Conservation (phyloP, 2,329 filamentous ascomycete genomes). For the Alternaria sp. region DNA sequence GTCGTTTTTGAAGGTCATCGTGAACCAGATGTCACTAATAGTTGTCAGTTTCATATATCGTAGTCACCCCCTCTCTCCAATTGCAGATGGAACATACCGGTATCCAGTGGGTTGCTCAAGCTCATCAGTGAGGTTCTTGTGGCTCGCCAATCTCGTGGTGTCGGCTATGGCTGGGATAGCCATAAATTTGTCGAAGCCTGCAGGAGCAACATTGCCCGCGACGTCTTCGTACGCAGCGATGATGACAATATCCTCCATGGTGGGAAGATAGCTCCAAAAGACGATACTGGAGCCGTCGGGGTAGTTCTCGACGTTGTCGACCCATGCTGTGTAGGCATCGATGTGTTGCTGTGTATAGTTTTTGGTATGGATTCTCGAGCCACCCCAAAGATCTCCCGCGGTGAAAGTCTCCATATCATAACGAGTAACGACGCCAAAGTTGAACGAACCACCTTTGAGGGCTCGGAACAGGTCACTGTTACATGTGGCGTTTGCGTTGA, state of each 20-base stretch:
- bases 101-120: slow-evolving; percentile 37
- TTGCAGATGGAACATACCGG: slow-evolving; percentile 16
- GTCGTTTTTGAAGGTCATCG: slow-evolving; percentile 37
- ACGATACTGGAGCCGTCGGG: slow-evolving; percentile 32
- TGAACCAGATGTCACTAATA: slow-evolving; percentile 33
- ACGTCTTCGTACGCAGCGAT: slow-evolving; percentile 34
- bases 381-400: slow-evolving; percentile 37
- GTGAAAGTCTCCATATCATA: slow-evolving; percentile 32
- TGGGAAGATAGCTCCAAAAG: slow-evolving; percentile 35
- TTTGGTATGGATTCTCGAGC: slow-evolving; percentile 25
- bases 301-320: slow-evolving; percentile 35
- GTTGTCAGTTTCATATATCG: slow-evolving; percentile 6
- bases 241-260: slow-evolving; percentile 27
- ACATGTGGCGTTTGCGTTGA: slow-evolving; percentile 47
- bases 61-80: neutral
- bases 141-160: slow-evolving; percentile 31
- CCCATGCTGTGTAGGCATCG: slow-evolving; percentile 31
- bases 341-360: slow-evolving; percentile 26
- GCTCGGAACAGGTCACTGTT: slow-evolving; percentile 52
- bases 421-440: slow-evolving; percentile 41
- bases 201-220: slow-evolving; percentile 26
- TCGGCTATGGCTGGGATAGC: slow-evolving; percentile 26
- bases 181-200: slow-evolving; percentile 32
- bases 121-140: slow-evolving; percentile 36
- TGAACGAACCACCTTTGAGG: slow-evolving; percentile 45